Conservation (phyloP, 2,329 filamentous ascomycete genomes). For the Diaporthe helianthi region DNA sequence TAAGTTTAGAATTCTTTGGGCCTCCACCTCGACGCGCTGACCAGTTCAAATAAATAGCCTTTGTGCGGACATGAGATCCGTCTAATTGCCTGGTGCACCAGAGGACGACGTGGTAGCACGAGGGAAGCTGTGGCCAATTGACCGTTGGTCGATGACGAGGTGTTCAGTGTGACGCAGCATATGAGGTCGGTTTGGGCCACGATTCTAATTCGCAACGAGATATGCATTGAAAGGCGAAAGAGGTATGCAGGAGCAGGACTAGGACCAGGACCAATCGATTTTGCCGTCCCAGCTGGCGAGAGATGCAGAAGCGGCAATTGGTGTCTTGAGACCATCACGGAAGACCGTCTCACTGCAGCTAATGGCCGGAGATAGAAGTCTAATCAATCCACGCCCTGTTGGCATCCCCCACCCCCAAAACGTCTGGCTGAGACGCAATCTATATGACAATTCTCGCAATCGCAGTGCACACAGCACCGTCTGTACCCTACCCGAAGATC, state of each 20-base stretch:
- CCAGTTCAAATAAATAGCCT: constrained; percentile 40
- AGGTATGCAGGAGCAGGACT: constrained; percentile 12
- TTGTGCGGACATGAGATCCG: constrained; percentile 37
- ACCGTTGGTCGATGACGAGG: neutral
- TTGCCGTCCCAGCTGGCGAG: constrained; percentile 24
- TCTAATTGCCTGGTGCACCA: neutral
- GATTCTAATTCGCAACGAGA: neutral
- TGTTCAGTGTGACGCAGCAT: neutral
- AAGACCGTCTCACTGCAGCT: constrained; percentile 33
- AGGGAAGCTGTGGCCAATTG: neutral
- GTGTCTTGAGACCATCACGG: neutral
- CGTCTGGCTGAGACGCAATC: constrained; percentile 3
- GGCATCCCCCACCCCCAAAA: neutral
- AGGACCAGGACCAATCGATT: constrained; percentile 19
- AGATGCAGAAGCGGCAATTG: neutral
- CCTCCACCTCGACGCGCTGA: constrained; percentile 11
- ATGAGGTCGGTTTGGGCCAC: neutral
- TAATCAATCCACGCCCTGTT: neutral
- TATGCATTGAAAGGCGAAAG: constrained; percentile 19
- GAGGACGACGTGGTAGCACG: neutral
- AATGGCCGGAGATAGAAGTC: constrained; percentile 9
- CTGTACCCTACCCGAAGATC: constrained; percentile 59
- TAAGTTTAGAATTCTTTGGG: constrained; percentile 59
- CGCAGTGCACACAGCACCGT: neutral
- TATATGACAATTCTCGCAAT: neutral